These are phyloP conservation scores for Nymphaea thermarum DNA, from an alignment of 164 flowering plant genomes.

Conservation along the genomic window DNA sequence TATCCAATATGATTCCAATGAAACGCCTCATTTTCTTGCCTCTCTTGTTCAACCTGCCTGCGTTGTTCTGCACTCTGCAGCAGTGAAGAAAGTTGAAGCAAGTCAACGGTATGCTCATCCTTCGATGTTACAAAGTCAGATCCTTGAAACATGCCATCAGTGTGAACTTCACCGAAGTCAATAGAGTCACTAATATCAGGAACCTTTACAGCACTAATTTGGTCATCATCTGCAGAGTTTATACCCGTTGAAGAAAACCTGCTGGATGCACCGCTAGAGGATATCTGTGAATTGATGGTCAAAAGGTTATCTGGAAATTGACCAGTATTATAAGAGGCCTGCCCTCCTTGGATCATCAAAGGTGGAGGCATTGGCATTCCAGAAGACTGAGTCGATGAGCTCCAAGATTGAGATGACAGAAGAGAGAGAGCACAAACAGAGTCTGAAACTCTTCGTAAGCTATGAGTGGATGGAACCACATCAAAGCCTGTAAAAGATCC, in stretches of 20 bases:
- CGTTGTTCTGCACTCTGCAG: constrained; percentile 46
- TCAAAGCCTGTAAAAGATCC: constrained; percentile 23
- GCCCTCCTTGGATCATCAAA: constrained; percentile 13
- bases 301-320: constrained; percentile 15
- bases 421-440: constrained; percentile 77
- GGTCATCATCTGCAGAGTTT: constrained; percentile 22
- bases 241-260: constrained; percentile 21
- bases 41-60: constrained; percentile 23
- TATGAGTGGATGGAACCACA: constrained; percentile 25
- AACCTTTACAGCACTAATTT: constrained; percentile 17
- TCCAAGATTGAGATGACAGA: constrained; percentile 57
- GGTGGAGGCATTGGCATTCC: constrained; percentile 25
- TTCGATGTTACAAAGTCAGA: constrained; percentile 16
- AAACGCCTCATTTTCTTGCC: constrained; percentile 29
- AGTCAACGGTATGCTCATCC: constrained; percentile 23
- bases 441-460: constrained; percentile 28
- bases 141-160: constrained; percentile 21
- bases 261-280: constrained; percentile 24
- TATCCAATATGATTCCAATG: not conserved
- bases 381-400: constrained; percentile 24
- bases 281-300: constrained; percentile 20
- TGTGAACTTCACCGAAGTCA: constrained; percentile 21
- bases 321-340: constrained; percentile 10
- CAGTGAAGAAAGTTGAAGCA: constrained; percentile 48
- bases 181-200: constrained; percentile 20